A percentile compares a stretch with the other conserved stretches of the same genome.
Evolutionary conservation across 2,329 filamentous ascomycete species (phyloP).

Genomic region (Madurella mycetomatis): DNA sequence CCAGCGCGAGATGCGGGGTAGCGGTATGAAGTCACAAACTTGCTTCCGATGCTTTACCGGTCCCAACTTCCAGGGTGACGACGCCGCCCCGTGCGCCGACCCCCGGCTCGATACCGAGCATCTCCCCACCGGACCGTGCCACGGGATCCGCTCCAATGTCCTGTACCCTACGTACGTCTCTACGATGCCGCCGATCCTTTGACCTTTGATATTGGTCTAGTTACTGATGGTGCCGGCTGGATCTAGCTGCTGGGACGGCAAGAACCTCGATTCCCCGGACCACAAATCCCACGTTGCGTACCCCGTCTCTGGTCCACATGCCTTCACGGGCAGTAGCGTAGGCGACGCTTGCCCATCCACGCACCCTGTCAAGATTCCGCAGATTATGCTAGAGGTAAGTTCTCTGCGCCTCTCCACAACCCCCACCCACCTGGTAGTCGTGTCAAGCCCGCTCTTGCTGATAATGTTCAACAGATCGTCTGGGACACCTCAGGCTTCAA

Average conservation of each 20-base stretch:
- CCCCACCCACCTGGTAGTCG: too few species aligned
- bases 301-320: conserved; percentile 37
- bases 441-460: too few species aligned
- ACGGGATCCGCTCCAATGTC: conserved; percentile 43
- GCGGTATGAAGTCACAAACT: conserved; percentile 32
- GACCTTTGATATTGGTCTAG: too few species aligned
- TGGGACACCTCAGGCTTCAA: conserved; percentile 38
- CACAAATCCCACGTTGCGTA: conserved; percentile 40
- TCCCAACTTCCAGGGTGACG: conserved; percentile 40
- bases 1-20: conserved; percentile 27
- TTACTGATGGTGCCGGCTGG: too few species aligned
- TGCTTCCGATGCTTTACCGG: conserved; percentile 43
- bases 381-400: conserved; percentile 39
- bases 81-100: conserved; percentile 36
- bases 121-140: conserved; percentile 36
- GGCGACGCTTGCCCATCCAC: conserved; percentile 34
- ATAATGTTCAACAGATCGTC: conserved; percentile 27
- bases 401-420: too few species aligned
- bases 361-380: conserved; percentile 39
- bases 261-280: conserved; percentile 41
- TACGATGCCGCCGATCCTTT: too few species aligned
- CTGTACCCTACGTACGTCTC: conserved; percentile 45
- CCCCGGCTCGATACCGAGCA: conserved; percentile 33
- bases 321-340: conserved; percentile 28
- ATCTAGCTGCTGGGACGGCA: conserved; percentile 43